Evolutionary conservation across 371 early-diverging fungal species (phyloP).

Genomic region (Mortierella sp.): DNA sequence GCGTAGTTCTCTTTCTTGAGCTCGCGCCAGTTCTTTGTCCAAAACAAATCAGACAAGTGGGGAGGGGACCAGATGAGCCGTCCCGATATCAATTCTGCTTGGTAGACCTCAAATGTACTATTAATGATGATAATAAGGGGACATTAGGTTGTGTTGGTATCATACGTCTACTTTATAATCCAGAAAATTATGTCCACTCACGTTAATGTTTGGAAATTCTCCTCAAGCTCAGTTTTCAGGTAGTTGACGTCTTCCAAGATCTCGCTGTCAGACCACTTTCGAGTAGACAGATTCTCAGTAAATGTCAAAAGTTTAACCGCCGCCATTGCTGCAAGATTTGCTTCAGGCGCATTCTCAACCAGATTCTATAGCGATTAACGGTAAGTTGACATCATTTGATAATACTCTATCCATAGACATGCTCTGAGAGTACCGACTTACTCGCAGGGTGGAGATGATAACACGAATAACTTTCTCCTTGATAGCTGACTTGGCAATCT

Average conservation of each 20-base stretch:
- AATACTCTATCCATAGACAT: no score
- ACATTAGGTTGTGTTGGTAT: background rate
- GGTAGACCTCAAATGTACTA: slow-evolving; percentile 95
- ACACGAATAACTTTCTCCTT: slow-evolving; percentile 90
- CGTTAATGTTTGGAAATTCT: slow-evolving; percentile 81
- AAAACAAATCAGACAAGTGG: slow-evolving; percentile 92
- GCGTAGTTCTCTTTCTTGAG: slow-evolving; percentile 85
- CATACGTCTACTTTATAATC: background rate
- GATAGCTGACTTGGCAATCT: slow-evolving; percentile 90
- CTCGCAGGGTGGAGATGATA: slow-evolving; percentile 13
- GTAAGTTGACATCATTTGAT: no score
- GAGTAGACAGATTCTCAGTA: slow-evolving; percentile 80
- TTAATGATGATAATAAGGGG: background rate
- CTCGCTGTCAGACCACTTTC: slow-evolving; percentile 96
- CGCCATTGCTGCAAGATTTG: slow-evolving; percentile 88
- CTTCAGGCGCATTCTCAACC: slow-evolving; percentile 80
- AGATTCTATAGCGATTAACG: slow-evolving; percentile 71
- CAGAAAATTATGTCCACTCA: slow-evolving; percentile 35
- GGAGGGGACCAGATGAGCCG: slow-evolving; percentile 96
- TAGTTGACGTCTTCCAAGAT: slow-evolving; percentile 84
- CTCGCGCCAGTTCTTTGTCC: slow-evolving; percentile 88
- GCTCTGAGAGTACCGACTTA: background rate
- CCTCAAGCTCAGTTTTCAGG: slow-evolving; percentile 79
- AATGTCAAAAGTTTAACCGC: slow-evolving; percentile 85
- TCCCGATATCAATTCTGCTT: slow-evolving; percentile 89